These are phyloP conservation scores for Kwoniella sp. DNA, from an alignment of 768 basidiomycete genomes.

Conservation along the genomic window DNA sequence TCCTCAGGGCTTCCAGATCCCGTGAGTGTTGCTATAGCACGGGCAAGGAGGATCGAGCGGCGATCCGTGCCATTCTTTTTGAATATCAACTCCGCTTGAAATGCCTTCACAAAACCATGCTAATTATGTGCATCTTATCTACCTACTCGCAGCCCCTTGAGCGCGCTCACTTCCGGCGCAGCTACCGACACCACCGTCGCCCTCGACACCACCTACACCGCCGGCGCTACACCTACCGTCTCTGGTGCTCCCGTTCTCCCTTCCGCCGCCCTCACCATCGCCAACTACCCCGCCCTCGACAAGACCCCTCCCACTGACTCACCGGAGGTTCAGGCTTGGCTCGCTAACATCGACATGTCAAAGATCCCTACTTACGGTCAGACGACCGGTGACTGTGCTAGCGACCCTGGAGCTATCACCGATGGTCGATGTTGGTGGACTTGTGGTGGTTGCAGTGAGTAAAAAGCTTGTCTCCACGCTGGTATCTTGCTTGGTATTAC, in stretches of 20 bases:
- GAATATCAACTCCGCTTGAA: too few relatives aligned
- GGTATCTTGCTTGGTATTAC: too few relatives aligned
- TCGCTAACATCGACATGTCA: slow-evolving; percentile 32
- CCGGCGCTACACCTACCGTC: slow-evolving; percentile 44
- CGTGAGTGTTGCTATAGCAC: slow-evolving; percentile 43
- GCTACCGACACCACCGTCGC: slow-evolving; percentile 38
- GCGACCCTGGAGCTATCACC: slow-evolving; percentile 63
- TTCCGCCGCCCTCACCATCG: slow-evolving; percentile 31
- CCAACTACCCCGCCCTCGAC: slow-evolving; percentile 54
- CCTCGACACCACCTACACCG: slow-evolving; percentile 48
- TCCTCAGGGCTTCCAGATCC: slow-evolving; percentile 38
- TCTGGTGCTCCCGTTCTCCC: slow-evolving; percentile 50
- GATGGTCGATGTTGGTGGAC: slow-evolving; percentile 79
- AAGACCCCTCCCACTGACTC: slow-evolving; percentile 51
- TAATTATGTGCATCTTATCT: too few relatives aligned
- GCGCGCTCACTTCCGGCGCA: slow-evolving; percentile 45
- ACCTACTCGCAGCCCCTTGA: slow-evolving; percentile 29
- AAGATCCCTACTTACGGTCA: slow-evolving; percentile 42
- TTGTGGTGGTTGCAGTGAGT: slow-evolving; percentile 66
- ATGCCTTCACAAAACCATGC: too few relatives aligned
- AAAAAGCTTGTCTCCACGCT: slow-evolving; percentile 20
- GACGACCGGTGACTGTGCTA: slow-evolving; percentile 60
- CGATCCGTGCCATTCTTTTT: not conserved
- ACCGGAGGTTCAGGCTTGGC: slow-evolving; percentile 48
- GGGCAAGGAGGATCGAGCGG: not conserved